Base-by-base conservation (phyloP, 1,284 basidiomycete genomes). In the Fomes fomentarius region DNA sequence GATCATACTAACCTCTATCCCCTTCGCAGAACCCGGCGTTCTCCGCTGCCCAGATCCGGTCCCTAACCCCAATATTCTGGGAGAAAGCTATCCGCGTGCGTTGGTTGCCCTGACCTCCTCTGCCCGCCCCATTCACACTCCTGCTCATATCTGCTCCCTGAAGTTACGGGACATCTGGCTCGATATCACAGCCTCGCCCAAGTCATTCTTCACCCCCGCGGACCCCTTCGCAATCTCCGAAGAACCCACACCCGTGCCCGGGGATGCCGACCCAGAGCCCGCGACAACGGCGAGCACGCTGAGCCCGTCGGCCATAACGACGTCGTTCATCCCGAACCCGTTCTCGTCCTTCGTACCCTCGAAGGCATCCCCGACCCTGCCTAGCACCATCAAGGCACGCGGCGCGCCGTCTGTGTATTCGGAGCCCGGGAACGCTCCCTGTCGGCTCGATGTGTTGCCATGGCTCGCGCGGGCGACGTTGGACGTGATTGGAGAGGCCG, bases 401-500 rank as follows among this genome's bases (percentile, higher is more conserved):
- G 19, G 21, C 11, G 9, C 38, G 2, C 38, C n/a, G 8, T 12
- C 21, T 12, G 41, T 38, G 39, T 55, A 38, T 64, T 69, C n/a
- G 2, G 11, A 28, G 8, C 10, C 10, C 4, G 26, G 14, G 17
- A 34, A 12, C 8, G 35, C 43, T 1, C 52, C 56, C 6, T 47
- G 47, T 31, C 56, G 52, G 47, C 73, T 88, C 37, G 87, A 92
- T 58, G 80, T 82, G 15, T 71, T 87, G 50, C 64, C 73, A 17
- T 87, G 81, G 79, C 76, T 91, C 9, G 80, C 77, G 1, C 79
- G 82, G 30, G 80, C 85, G 8, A 87, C 87, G 1, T 74, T 91
- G 14, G 89, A 91, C 62, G 78, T 87, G 38, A 89, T 93, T 51
- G 87, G 87, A 5, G 74, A 85, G 39, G 85, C 89, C 17, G 81